phyloP scores from a whole-genome alignment of 345 rosid species.

The Psidium friedrichsthalianum region DNA sequence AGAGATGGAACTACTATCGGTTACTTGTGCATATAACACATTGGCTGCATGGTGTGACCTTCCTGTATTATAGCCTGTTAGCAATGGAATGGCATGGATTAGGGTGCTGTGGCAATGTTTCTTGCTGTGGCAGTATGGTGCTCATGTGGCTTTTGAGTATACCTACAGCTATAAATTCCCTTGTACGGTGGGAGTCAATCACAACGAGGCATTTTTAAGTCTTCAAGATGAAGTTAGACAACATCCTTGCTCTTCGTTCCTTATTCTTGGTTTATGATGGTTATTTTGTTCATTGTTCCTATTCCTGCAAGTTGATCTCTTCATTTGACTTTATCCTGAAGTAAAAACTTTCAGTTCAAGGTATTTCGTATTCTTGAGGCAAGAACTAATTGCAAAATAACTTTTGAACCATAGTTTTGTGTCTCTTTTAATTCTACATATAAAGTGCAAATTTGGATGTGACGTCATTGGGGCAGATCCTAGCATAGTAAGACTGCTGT shows the following conservation, averaged over 20 bases:
- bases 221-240: neutral
- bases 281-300: neutral
- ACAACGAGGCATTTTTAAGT: neutral
- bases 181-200: neutral
- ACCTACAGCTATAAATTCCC: neutral
- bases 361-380: neutral
- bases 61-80: neutral
- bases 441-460: too few species aligned
- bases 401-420: neutral
- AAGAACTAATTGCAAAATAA: neutral
- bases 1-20: neutral
- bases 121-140: neutral
- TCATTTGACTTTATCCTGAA: neutral
- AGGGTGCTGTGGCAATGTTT: neutral
- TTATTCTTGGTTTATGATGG: neutral
- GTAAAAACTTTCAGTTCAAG: neutral
- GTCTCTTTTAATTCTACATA: neutral
- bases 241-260: neutral
- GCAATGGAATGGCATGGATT: neutral
- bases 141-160: neutral
- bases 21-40: neutral
- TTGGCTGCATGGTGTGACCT: neutral
- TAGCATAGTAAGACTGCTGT: too few species aligned
- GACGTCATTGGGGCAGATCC: too few species aligned
- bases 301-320: neutral